Evolutionary conservation across 805 yeast genomes (phyloP).

Genomic region (Groenewaldozyma salmanticensis): DNA sequence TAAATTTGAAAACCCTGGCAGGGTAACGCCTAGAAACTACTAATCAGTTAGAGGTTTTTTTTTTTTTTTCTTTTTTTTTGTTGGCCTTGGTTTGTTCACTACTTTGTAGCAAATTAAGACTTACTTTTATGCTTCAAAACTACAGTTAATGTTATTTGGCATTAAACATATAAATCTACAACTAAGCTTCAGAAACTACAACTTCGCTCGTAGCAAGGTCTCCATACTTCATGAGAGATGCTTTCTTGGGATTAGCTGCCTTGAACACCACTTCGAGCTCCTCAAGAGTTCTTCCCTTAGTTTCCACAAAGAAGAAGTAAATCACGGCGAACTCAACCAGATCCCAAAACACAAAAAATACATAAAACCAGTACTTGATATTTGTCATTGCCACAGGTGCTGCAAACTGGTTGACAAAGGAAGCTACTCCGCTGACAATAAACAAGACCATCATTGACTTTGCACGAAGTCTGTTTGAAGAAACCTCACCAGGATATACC

Average conservation of each 20-base stretch:
- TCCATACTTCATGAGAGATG: too few species aligned
- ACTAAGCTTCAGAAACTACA: too few species aligned
- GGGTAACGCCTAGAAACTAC: too few species aligned
- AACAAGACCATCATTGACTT: conserved; percentile 19
- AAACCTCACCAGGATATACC: conserved; percentile 24
- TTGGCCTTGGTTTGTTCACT: too few species aligned
- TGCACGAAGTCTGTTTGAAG: conserved; percentile 23
- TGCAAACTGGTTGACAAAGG: conserved; percentile 12
- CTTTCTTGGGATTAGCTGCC: conserved; percentile 11
- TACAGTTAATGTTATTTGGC: too few species aligned
- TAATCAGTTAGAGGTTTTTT: too few species aligned
- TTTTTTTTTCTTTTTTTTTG: too few species aligned
- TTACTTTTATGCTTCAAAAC: too few species aligned
- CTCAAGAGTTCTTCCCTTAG: conserved; percentile 68
- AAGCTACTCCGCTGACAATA: conserved; percentile 6
- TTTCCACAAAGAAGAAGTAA: conserved; percentile 60
- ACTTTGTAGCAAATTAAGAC: too few species aligned
- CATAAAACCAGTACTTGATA: conserved; percentile 25
- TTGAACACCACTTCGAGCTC: conserved; percentile 55
- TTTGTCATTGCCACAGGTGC: conserved; percentile 23
- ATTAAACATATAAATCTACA: too few species aligned
- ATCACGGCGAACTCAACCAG: conserved; percentile 32
- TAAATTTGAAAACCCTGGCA: too few species aligned
- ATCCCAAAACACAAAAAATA: conserved; percentile 25
- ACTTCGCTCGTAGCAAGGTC: too few species aligned